phyloP scores from a whole-genome alignment of 306 rosid genomes.

The Amphicarpaea edgeworthii region DNA sequence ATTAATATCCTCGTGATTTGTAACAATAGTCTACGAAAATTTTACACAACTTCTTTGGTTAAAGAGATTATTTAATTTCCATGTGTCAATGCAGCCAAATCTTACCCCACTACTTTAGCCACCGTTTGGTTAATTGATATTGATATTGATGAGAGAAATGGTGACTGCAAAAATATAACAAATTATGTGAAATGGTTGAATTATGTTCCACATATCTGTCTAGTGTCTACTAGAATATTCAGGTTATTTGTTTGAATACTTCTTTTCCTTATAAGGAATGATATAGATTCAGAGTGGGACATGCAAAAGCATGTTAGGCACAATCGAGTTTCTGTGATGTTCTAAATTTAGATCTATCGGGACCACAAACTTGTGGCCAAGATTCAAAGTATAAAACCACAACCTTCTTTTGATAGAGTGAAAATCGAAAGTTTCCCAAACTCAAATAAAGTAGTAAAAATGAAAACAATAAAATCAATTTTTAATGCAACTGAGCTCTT shows the following conservation, averaged over 20 bases:
- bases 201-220: background rate
- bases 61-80: no score
- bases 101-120: no score
- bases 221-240: background rate
- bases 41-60: no score
- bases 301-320: background rate
- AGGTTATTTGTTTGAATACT: background rate
- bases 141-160: background rate
- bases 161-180: background rate
- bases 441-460: background rate
- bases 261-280: background rate
- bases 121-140: no score
- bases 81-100: no score
- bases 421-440: background rate
- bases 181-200: background rate
- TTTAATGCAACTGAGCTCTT: background rate
- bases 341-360: background rate
- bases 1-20: no score
- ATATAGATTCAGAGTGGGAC: background rate
- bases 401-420: background rate
- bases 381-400: slow-evolving; percentile 30
- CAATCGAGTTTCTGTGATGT: background rate
- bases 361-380: slow-evolving; percentile 16
- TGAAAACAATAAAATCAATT: background rate
- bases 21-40: no score